phyloP scores from a whole-genome alignment of 2,329 filamentous ascomycete species.

The Pseudocercospora vitis region DNA sequence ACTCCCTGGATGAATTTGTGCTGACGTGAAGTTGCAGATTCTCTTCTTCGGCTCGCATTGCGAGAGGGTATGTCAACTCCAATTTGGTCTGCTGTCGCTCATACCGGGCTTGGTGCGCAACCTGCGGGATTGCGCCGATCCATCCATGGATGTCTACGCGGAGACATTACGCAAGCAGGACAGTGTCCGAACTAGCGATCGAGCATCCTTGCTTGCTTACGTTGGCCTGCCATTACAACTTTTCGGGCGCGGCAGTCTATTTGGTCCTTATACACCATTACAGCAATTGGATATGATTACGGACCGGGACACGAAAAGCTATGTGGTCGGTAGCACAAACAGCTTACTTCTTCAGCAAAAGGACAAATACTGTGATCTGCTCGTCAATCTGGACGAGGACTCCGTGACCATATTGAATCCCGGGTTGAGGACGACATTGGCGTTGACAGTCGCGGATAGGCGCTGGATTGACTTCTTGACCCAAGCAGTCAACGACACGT shows the following conservation, averaged over 20 bases:
- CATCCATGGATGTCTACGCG: constrained; percentile 83
- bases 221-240: constrained; percentile 94
- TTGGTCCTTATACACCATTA: constrained; percentile 92
- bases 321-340: constrained; percentile 96
- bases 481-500: constrained; percentile 90
- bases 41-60: constrained; percentile 97
- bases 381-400: constrained; percentile 92
- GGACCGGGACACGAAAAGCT: constrained; percentile 92
- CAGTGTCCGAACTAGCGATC: constrained; percentile 86
- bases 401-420: constrained; percentile 80
- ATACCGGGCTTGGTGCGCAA: constrained; percentile 89
- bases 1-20: too few relatives aligned
- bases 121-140: constrained; percentile 92
- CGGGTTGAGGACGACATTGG: constrained; percentile 71
- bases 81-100: constrained; percentile 92
- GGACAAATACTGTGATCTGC: constrained; percentile 91
- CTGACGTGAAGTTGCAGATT: constrained; percentile 64
- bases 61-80: constrained; percentile 95
- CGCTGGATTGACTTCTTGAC: constrained; percentile 97
- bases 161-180: constrained; percentile 73
- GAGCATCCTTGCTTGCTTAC: constrained; percentile 83
- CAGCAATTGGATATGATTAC: constrained; percentile 94
- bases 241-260: constrained; percentile 93
- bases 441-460: constrained; percentile 80
- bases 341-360: constrained; percentile 89